Percentiles rank a stretch among this genome's conserved stretches.
These are phyloP conservation scores for Pleurotus ostreatus DNA, from an alignment of 768 basidiomycete species.

Conservation along the genomic window DNA sequence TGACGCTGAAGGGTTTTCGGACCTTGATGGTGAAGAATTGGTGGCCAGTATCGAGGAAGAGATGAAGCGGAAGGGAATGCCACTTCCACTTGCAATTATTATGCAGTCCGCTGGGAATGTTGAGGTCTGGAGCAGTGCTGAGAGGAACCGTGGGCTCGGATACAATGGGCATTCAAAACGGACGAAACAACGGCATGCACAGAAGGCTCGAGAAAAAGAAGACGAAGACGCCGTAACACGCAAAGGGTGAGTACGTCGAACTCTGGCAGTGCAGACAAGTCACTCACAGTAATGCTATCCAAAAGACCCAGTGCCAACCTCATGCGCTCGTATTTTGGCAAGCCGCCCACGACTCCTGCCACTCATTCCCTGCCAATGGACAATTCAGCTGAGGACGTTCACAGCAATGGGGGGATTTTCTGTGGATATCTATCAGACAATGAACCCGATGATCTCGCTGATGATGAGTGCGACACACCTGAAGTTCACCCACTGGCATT, in stretches of 20 bases:
- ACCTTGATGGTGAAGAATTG: not conserved
- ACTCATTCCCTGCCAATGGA: too few relatives aligned
- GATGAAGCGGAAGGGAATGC: not conserved
- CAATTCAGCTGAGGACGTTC: too few relatives aligned
- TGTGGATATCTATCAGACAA: conserved; percentile 19
- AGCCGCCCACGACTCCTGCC: too few relatives aligned
- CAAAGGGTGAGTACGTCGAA: not conserved
- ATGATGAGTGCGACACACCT: not conserved
- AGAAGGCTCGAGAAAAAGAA: conserved; percentile 2
- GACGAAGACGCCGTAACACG: not conserved
- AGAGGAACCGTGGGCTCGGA: conserved; percentile 10
- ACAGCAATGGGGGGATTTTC: conserved; percentile 8
- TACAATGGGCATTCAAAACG: conserved; percentile 12
- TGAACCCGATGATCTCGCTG: conserved; percentile 10
- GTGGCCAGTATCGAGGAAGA: not conserved
- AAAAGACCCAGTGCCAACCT: too few relatives aligned
- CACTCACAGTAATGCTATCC: too few relatives aligned
- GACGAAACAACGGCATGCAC: conserved; percentile 2
- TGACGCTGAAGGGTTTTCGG: not conserved
- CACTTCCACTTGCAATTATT: not conserved
- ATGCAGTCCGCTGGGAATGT: not conserved
- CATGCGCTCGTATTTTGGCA: too few relatives aligned
- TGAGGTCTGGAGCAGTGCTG: conserved; percentile 9
- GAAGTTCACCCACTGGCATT: not conserved
- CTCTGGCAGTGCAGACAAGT: too few relatives aligned